Evolutionary conservation across 106 monocot genomes (phyloP).

Genomic region (Phalaenopsis equestris): DNA sequence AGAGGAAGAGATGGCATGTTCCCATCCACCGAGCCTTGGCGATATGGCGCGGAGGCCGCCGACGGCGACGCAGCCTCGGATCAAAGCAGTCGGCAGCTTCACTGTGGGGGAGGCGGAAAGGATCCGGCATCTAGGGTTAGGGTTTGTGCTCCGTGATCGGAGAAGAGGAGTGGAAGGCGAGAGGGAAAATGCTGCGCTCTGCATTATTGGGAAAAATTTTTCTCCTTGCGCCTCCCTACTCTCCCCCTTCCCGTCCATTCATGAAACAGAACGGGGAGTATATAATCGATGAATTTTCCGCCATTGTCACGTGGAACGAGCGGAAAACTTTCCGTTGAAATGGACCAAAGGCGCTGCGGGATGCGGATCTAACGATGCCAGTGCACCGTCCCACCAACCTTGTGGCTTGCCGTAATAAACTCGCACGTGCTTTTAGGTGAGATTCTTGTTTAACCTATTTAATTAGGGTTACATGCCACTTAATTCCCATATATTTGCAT

Average conservation of each 20-base stretch:
- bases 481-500: too few relatives aligned
- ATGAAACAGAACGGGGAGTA: not conserved
- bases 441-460: too few relatives aligned
- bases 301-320: conserved; percentile 1
- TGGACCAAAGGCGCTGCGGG: not conserved
- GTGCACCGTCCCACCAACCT: not conserved
- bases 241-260: not conserved
- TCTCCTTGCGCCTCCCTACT: too few relatives aligned
- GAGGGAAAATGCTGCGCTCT: conserved; percentile 25
- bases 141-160: conserved; percentile 3
- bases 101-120: not conserved
- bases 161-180: conserved; percentile 16
- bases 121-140: conserved; percentile 11
- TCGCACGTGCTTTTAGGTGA: not conserved
- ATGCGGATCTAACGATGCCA: not conserved
- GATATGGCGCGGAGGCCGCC: not conserved
- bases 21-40: not conserved
- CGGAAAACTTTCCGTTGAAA: not conserved
- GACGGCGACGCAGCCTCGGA: not conserved
- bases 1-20: not conserved
- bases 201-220: conserved; percentile 14
- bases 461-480: too few relatives aligned
- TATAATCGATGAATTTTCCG: not conserved
- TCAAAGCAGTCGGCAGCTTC: not conserved
- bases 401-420: not conserved